Evolutionary conservation across 768 basidiomycete genomes (phyloP), one percentile per base, ranked within the genome.

Genomic region (Hirschioporus abietinus): DNA sequence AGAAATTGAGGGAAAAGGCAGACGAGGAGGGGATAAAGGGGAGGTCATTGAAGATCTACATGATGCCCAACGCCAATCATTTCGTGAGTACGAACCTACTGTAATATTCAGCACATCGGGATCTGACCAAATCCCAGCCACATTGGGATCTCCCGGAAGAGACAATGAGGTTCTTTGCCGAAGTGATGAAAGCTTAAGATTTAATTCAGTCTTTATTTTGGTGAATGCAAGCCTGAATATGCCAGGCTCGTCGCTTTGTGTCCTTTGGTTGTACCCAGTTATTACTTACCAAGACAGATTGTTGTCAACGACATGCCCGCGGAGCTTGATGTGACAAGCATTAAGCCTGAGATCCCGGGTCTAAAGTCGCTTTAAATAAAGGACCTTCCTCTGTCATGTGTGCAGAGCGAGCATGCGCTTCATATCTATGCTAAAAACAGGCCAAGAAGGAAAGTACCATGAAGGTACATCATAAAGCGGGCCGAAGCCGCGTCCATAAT

Each of bases 101-200:
- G 8, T 10, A 60, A 5, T 58, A 36, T 20, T 64, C 7, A 35
- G 23, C 23, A 1, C 6, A 42, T 30, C 30, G 30, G 30, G 30
- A 30, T 2, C 30, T 30, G 8, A 30, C 30, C 30, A 30, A 30
- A 30, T 30, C 8, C 2, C 59, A 72, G 71, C 66, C 68, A 7
- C 71, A 72, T 27, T 72, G 71, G 69, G 71, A 72, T 35, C 10
- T 64, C 35, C 71, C 71, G 0, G 67, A 70, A 35, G 59, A 67
- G 35, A 35, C 66, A 12, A 30, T 71, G 23, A 27, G 36, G 10
- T 58, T 64, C 12, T 60, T 71, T 17, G 26, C 27, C 7, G 36
- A 34, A 64, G 63, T 61, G 42, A 52, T 52, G 12, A 52, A 52
- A 20, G 42, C 42, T 15, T 52, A 52, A 52, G 15, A 15, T 20